Evolutionary conservation across 163 green algal genomes (phyloP).

Genomic region (Volvox carteri): DNA sequence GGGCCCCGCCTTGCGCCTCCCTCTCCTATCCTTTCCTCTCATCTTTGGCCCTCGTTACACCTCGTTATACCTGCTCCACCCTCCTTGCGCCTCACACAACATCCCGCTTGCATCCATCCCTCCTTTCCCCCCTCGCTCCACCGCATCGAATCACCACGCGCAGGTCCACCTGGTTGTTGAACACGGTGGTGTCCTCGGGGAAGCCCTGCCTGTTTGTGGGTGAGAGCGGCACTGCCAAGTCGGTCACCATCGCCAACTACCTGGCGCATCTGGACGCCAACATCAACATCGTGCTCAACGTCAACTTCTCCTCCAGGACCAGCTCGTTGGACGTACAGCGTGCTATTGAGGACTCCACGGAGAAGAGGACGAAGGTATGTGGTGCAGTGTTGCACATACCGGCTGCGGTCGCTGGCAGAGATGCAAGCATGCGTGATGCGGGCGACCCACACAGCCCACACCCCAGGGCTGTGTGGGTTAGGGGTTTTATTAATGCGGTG

Average conservation of each 20-base stretch:
- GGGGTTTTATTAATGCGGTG: too few relatives aligned
- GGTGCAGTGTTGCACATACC: too few relatives aligned
- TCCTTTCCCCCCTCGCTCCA: not conserved
- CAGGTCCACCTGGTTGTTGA: constrained; percentile 81
- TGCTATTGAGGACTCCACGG: constrained; percentile 82
- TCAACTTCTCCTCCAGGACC: constrained; percentile 87
- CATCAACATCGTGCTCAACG: constrained; percentile 77
- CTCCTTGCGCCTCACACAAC: too few relatives aligned
- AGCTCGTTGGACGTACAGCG: constrained; percentile 83
- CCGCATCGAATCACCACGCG: not conserved
- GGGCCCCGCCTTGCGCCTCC: too few relatives aligned
- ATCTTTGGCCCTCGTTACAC: too few relatives aligned
- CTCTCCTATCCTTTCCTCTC: too few relatives aligned
- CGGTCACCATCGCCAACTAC: constrained; percentile 85
- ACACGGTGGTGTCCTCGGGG: constrained; percentile 69
- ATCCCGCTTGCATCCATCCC: too few relatives aligned
- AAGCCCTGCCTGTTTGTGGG: constrained; percentile 86
- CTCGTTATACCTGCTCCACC: too few relatives aligned
- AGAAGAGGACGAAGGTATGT: constrained; percentile 88
- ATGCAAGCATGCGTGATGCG: too few relatives aligned
- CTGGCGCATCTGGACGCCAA: constrained; percentile 71
- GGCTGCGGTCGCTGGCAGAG: too few relatives aligned
- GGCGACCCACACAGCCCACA: too few relatives aligned
- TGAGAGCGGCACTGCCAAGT: constrained; percentile 89
- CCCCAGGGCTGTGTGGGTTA: too few relatives aligned